Conservation (phyloP, 2,329 filamentous ascomycete genomes). For the Neopestalotiopsis rosae region DNA sequence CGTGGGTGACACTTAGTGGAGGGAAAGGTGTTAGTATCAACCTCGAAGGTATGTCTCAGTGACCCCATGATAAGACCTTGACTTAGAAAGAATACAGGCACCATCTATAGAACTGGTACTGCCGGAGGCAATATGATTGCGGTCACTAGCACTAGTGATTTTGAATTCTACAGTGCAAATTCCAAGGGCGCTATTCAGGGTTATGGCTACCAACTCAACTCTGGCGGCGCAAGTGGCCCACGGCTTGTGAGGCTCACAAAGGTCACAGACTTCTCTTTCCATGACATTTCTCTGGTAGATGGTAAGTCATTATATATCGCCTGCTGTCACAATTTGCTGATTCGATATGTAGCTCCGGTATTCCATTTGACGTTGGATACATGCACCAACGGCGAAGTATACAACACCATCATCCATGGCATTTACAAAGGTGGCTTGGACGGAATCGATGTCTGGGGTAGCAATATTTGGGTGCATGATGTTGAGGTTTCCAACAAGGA, state of each 20-base stretch:
- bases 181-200: conserved; percentile 54
- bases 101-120: conserved; percentile 23
- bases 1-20: conserved; percentile 21
- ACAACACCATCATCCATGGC: conserved; percentile 55
- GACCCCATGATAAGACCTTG: background rate
- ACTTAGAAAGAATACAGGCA: background rate
- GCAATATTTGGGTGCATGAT: conserved; percentile 62
- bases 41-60: conserved; percentile 41
- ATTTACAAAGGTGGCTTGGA: conserved; percentile 55
- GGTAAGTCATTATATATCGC: background rate
- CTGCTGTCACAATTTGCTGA: background rate
- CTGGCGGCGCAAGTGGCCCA: conserved; percentile 38
- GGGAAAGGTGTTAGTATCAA: conserved; percentile 34
- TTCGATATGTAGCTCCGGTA: conserved; percentile 19
- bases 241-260: conserved; percentile 49
- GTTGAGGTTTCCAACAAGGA: conserved; percentile 65
- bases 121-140: conserved; percentile 25
- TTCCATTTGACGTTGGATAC: conserved; percentile 54
- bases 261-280: conserved; percentile 49
- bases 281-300: conserved; percentile 54
- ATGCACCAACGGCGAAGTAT: conserved; percentile 52
- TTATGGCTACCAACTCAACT: conserved; percentile 52
- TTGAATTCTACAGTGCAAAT: conserved; percentile 49
- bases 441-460: conserved; percentile 59
- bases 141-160: conserved; percentile 39